Percentiles rank a stretch among this genome's conserved stretches.
phyloP scores from a whole-genome alignment of 139 green algal genomes.

The Closterium sp. region DNA sequence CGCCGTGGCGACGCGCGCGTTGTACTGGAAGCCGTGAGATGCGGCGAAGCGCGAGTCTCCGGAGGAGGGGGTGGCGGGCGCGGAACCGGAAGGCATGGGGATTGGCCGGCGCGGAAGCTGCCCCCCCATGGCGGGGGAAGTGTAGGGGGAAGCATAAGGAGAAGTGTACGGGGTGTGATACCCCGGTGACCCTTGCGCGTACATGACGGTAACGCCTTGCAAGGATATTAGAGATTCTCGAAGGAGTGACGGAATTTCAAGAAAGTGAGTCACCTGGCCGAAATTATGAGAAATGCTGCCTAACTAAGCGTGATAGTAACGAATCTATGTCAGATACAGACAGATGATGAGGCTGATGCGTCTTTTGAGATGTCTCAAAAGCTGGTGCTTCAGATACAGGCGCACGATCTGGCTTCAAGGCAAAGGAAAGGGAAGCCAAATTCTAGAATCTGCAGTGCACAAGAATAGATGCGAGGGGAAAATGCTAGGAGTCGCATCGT shows the following conservation, averaged over 20 bases:
- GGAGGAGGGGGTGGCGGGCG: neutral
- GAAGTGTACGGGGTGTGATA: neutral
- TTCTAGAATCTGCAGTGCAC: neutral
- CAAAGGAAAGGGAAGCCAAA: neutral
- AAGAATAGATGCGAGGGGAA: neutral
- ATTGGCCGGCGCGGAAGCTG: neutral
- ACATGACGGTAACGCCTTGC: neutral
- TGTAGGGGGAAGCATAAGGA: neutral
- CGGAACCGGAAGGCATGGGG: neutral
- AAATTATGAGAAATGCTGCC: neutral
- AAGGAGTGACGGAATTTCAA: neutral
- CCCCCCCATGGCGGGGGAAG: neutral
- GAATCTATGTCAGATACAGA: neutral
- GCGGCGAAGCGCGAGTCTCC: conserved; percentile 18
- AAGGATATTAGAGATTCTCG: neutral
- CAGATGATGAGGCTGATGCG: neutral
- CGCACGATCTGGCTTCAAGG: neutral
- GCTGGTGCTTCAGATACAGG: too few species aligned
- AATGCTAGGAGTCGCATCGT: neutral
- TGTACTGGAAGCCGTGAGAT: conserved; percentile 46
- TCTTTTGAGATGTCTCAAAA: too few species aligned
- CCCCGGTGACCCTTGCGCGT: neutral
- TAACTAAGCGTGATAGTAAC: neutral
- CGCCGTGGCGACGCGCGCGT: conserved; percentile 63
- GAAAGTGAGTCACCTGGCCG: neutral